phyloP scores from a whole-genome alignment of 768 basidiomycete species.

The Pholiota molesta region DNA sequence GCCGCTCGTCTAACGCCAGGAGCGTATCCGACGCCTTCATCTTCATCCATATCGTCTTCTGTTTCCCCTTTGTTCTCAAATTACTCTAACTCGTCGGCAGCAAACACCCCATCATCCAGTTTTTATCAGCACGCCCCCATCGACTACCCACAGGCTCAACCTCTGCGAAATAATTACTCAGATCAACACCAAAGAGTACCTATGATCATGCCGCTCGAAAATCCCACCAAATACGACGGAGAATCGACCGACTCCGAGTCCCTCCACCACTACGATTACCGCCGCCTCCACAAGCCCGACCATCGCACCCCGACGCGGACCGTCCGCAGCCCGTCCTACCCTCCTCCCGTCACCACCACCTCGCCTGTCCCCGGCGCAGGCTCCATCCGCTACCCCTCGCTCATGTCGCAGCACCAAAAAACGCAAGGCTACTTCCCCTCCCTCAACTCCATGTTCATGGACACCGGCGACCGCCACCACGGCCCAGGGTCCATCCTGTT shows the following conservation, averaged over 20 bases:
- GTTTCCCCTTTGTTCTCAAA: constrained; percentile 19
- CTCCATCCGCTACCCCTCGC: constrained; percentile 60
- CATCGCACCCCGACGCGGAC: constrained; percentile 27
- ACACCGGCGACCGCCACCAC: constrained; percentile 35
- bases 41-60: constrained; percentile 19
- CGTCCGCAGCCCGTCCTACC: constrained; percentile 38
- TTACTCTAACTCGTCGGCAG: constrained; percentile 17
- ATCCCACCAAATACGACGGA: constrained; percentile 56
- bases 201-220: constrained; percentile 63
- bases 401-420: constrained; percentile 82
- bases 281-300: constrained; percentile 23
- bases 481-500: constrained; percentile 49
- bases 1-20: constrained; percentile 35
- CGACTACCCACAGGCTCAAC: constrained; percentile 18
- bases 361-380: constrained; percentile 62
- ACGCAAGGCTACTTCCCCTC: constrained; percentile 80
- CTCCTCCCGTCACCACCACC: constrained; percentile 69
- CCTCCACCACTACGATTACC: constrained; percentile 27
- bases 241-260: constrained; percentile 52
- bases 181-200: constrained; percentile 26
- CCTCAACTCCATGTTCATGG: constrained; percentile 72
- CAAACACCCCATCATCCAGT: constrained; percentile 22
- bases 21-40: constrained; percentile 17
- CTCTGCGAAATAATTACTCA: constrained; percentile 9
- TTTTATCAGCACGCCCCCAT: constrained; percentile 23